Percentiles rank a stretch among this genome's conserved stretches.
Conservation (phyloP, 768 basidiomycete genomes). For the Vishniacozyma victoriae region DNA sequence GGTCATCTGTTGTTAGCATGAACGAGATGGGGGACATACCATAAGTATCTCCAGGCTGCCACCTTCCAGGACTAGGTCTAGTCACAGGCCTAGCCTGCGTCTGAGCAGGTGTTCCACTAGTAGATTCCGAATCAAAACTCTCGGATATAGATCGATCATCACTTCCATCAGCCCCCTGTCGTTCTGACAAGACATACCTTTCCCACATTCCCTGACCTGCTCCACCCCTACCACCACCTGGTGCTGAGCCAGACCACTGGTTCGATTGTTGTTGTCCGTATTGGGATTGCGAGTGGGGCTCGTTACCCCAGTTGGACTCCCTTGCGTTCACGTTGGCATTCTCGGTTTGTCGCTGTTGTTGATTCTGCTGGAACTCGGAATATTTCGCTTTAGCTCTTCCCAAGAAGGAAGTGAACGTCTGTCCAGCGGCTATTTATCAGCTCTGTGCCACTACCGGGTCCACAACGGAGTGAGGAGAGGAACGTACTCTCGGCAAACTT, state of each 20-base stretch:
- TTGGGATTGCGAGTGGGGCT: too few relatives aligned
- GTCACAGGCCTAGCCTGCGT: conserved; percentile 14
- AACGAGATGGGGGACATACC: conserved; percentile 13
- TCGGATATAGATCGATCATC: conserved; percentile 14
- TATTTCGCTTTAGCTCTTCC: conserved; percentile 38
- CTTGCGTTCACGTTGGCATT: not conserved
- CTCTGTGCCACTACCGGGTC: not conserved
- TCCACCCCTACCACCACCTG: not conserved
- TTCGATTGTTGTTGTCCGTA: too few relatives aligned
- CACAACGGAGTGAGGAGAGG: not conserved
- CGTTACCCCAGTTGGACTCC: not conserved
- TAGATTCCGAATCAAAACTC: conserved; percentile 27
- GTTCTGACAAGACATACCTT: not conserved
- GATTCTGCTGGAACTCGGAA: conserved; percentile 35
- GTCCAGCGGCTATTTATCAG: conserved; percentile 34
- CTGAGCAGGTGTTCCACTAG: conserved; percentile 13
- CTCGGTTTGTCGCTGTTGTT: conserved; percentile 8
- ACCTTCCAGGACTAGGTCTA: conserved; percentile 23
- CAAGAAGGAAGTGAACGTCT: conserved; percentile 42
- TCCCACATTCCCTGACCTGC: not conserved
- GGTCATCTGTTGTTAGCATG: conserved; percentile 18
- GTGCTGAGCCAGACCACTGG: too few relatives aligned
- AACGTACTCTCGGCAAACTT: conserved; percentile 41
- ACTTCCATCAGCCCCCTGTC: conserved; percentile 3
- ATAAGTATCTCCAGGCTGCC: conserved; percentile 41